phyloP scores from a whole-genome alignment of 2,329 filamentous ascomycete genomes.

The Incumbomyces delicatus region DNA sequence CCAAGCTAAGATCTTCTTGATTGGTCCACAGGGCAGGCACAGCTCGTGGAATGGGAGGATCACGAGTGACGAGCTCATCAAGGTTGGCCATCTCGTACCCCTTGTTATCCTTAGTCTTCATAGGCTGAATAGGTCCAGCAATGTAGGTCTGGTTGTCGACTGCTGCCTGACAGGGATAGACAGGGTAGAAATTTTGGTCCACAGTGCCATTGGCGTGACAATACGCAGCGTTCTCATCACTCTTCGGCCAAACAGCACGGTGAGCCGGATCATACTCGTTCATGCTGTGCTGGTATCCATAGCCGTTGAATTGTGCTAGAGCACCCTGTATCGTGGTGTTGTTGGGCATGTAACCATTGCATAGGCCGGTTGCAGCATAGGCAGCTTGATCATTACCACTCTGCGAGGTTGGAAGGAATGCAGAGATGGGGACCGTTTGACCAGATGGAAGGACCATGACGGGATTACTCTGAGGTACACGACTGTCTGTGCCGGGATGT shows the following conservation, averaged over 20 bases:
- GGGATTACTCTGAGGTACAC: conserved; percentile 17
- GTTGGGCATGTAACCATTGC: conserved; percentile 25
- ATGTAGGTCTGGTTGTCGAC: conserved; percentile 38
- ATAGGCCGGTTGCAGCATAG: conserved; percentile 30
- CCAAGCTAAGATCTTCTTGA: conserved; percentile 77
- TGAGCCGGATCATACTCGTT: conserved; percentile 29
- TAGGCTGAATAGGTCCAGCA: conserved; percentile 30
- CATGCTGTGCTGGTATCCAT: conserved; percentile 27
- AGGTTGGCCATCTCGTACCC: conserved; percentile 42
- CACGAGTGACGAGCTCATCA: conserved; percentile 58
- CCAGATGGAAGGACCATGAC: conserved; percentile 20
- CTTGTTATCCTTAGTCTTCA: conserved; percentile 33
- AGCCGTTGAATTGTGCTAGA: conserved; percentile 28
- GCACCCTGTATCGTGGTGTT: conserved; percentile 25
- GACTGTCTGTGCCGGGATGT: conserved; percentile 10
- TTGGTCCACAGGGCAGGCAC: conserved; percentile 79
- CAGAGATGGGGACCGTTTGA: conserved; percentile 18
- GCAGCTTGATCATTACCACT: conserved; percentile 9
- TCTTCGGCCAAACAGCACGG: conserved; percentile 32
- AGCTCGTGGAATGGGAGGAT: conserved; percentile 76
- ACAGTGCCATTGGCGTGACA: conserved; percentile 45
- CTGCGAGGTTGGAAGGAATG: conserved; percentile 17
- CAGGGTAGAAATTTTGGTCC: conserved; percentile 46
- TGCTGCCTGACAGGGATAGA: conserved; percentile 49
- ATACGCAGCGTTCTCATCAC: conserved; percentile 29